Conservation (phyloP, 2,329 filamentous ascomycete species). For the Penicillium sp. region DNA sequence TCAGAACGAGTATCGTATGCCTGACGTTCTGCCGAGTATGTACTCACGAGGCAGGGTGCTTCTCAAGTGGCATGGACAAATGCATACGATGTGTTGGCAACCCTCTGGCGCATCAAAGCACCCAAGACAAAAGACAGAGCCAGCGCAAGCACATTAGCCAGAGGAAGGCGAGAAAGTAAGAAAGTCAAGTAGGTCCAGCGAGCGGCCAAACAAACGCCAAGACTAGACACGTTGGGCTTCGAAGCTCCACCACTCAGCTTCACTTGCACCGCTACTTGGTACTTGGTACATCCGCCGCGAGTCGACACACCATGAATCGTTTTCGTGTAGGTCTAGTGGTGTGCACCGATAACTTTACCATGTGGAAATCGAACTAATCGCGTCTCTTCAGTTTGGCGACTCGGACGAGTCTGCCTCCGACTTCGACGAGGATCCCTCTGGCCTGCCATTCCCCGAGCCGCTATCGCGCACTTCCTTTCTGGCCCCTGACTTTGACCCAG, state of each 20-base stretch:
- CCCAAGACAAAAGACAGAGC: slow-evolving; percentile 1
- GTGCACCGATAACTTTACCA: background rate
- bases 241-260: slow-evolving; percentile 12
- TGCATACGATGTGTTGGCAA: slow-evolving; percentile 24
- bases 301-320: slow-evolving; percentile 30
- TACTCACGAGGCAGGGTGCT: slow-evolving; percentile 22
- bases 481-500: slow-evolving; percentile 72
- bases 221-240: slow-evolving; percentile 19
- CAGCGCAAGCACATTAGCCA: background rate
- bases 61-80: slow-evolving; percentile 21
- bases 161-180: background rate
- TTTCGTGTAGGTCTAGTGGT: slow-evolving; percentile 34
- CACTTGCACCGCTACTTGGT: slow-evolving; percentile 7
- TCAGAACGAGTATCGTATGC: slow-evolving; percentile 6
- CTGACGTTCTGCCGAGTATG: slow-evolving; percentile 10
- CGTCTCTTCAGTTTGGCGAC: slow-evolving; percentile 42
- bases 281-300: background rate
- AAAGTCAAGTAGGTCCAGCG: background rate
- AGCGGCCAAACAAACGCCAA: slow-evolving; percentile 20
- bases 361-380: background rate
- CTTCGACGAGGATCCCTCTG: slow-evolving; percentile 62
- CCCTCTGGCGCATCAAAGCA: slow-evolving; percentile 6
- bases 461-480: slow-evolving; percentile 84
- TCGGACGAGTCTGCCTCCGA: slow-evolving; percentile 50
- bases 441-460: slow-evolving; percentile 84